Evolutionary conservation across 179 eudicot species (phyloP), one percentile per base, ranked within the genome.

Genomic region (Amaranthus tricolor): DNA sequence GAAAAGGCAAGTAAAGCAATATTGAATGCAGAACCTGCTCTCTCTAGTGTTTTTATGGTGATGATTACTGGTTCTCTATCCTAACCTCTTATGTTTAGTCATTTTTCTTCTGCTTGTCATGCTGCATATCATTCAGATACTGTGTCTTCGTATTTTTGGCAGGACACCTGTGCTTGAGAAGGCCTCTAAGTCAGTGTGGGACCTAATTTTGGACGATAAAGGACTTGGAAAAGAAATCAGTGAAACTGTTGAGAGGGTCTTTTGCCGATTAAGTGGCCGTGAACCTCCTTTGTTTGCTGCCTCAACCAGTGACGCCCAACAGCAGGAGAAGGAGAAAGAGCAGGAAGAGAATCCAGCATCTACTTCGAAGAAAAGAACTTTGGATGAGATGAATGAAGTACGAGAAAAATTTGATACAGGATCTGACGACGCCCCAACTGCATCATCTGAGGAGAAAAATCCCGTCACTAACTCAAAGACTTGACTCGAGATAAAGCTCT

Each of bases 121-220:
- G 43, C 17, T 65, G 17, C 11, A 50, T 7, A 24, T 61, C 12
- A 17, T 52, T 20, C 40, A 19, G 31, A 45, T 13, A 12, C 5
- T 9, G 13, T 57, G 8, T 56, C 43, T 43, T 17, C 53, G 1
- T 45, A 13, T 75, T 68, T 70, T 77, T 66, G 80, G 81, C 91
- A 95, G 97, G 75, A 84, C 82, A 24, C 90, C 97, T 20, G 99
- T 91, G 79, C 97, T 95, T 69, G 99, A 95, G 84, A 93, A 89
- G 85, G 99, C 97, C 64, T 93, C 99, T 49, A 93, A 86, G 80
- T 88, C 95, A 61, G 98, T 95, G 47, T 95, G 98, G 99, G 98
- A 95, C 57, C 70, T 95, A 76, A 89, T 93, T 52, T 79, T 95
- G 74, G 99, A 93, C 78, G 84, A 86, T 5, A 84, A 85, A 50